Base-by-base conservation (phyloP, 140 eudicot species). In the Bidens hawaiensis region DNA sequence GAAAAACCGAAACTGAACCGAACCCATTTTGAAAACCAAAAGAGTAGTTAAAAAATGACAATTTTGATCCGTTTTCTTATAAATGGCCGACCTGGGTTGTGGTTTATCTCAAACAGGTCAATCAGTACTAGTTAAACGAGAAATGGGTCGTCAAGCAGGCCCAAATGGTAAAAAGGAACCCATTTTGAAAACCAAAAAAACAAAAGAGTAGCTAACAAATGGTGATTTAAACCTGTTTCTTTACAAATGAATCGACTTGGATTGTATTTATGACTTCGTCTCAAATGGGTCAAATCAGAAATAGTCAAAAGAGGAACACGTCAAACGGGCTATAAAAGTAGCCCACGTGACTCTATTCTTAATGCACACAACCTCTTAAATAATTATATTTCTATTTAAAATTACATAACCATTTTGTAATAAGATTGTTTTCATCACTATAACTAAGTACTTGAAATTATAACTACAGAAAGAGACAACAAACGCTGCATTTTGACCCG, bases 291-390 rank as follows among this genome's bases (percentile, higher is more conserved):
- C 60, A 53, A 26, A 53, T 25, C 6, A 23, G 31, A 26, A 53
- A 53, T 5, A n/a, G 7, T 26, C n/a, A 14, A 26, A 53, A n/a
- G 38, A 24, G 5, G 2, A 10, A n/a, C 2, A 25, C 21, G 38
- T 53, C 60, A 25, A 53, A 53, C 15, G 13, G 60, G 38, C 60
- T 25, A n/a, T n/a, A 26, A 53, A 6, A 53, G 36, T 26, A 52
- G 18, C 34, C 59, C 9, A 24, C 59, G 9, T 13, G 28, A 26
- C 19, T 26, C 5, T 14, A 26, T n/a, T 26, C 14, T 5, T 26
- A 5, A 53, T 53, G 60, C 60, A 25, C 26, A 26, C 17, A 21
- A 15, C 53, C n/a, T 47, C 25, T 47, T 47, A 47, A 8, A 47
- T 19, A 5, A 0, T 47, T 47, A 47, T 19, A 5, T 0, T 47